Conservation (phyloP, 352 stramenopile genomes). For the Phytophthora meadii region DNA sequence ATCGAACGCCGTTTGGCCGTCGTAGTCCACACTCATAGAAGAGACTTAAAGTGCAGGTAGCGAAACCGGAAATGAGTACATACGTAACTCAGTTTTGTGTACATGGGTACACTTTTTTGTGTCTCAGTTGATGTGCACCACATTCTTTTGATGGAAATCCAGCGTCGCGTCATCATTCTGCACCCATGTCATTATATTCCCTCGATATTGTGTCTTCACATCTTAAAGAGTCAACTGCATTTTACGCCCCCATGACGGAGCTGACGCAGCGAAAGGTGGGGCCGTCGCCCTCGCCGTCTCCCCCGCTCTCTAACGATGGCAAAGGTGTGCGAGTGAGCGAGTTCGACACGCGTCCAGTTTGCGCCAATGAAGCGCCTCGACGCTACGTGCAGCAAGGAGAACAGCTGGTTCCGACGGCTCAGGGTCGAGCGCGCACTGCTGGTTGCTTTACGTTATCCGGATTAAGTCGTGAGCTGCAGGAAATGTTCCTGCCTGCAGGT, state of each 20-base stretch:
- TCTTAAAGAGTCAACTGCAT: conserved; percentile 9
- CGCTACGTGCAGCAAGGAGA: conserved; percentile 59
- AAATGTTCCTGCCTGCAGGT: conserved; percentile 87
- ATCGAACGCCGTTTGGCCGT: conserved; percentile 78
- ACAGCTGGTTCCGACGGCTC: conserved; percentile 32
- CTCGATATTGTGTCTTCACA: conserved; percentile 1
- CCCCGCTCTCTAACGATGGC: conserved; percentile 16
- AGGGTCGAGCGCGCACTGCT: conserved; percentile 9
- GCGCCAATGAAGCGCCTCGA: conserved; percentile 48
- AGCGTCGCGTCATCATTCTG: neutral
- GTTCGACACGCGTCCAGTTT: conserved; percentile 67
- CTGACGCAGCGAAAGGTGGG: conserved; percentile 66
- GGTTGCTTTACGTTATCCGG: conserved; percentile 45
- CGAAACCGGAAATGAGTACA: conserved; percentile 11
- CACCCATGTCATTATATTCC: neutral
- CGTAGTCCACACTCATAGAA: conserved; percentile 70
- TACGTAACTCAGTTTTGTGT: neutral
- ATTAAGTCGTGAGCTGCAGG: conserved; percentile 67
- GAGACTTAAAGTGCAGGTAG: conserved; percentile 5
- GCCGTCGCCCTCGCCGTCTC: conserved; percentile 16
- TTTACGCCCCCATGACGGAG: conserved; percentile 26
- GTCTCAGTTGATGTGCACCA: conserved; percentile 24
- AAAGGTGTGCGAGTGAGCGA: conserved; percentile 52
- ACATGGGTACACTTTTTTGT: conserved; percentile 8
- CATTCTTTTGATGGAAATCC: conserved; percentile 20